A percentile compares a stretch with the other conserved stretches of the same genome.
These are phyloP conservation scores for Miscanthus lutarioriparius DNA, from an alignment of 176 grass and related monocot genomes.

Conservation along the genomic window DNA sequence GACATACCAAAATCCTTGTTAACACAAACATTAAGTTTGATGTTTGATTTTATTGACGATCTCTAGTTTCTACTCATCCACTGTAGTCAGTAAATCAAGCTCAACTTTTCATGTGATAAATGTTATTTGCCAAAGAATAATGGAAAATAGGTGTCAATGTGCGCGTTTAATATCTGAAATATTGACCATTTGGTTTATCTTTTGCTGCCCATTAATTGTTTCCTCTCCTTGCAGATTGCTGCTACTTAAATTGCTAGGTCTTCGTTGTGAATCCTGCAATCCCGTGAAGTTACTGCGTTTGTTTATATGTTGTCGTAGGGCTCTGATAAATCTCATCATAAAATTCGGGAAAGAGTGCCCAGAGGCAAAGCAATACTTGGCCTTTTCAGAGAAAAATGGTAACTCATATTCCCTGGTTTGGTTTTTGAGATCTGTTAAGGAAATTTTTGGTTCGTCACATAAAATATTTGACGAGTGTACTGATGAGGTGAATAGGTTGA, in stretches of 20 bases:
- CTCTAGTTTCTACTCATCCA: not conserved
- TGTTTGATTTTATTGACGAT: constrained; percentile 5
- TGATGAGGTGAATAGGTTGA: constrained; percentile 53
- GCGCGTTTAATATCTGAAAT: constrained; percentile 26
- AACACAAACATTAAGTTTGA: constrained; percentile 20
- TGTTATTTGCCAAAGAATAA: constrained; percentile 10
- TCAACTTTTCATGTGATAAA: constrained; percentile 19
- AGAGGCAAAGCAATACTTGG: constrained; percentile 44
- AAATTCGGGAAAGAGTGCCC: constrained; percentile 50
- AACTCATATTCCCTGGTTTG: constrained; percentile 53
- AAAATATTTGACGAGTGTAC: constrained; percentile 52
- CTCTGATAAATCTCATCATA: constrained; percentile 68
- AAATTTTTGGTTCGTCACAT: constrained; percentile 44
- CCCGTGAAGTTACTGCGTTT: constrained; percentile 53
- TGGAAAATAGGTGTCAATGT: not conserved
- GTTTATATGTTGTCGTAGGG: constrained; percentile 80
- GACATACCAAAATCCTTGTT: constrained; percentile 15
- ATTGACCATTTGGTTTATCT: not conserved
- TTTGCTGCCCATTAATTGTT: constrained; percentile 31
- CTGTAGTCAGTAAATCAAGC: not conserved
- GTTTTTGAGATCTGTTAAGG: constrained; percentile 73
- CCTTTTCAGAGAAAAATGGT: constrained; percentile 45
- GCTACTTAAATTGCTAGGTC: constrained; percentile 53
- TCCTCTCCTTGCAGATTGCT: constrained; percentile 56
- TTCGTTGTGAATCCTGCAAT: constrained; percentile 46